Evolutionary conservation across 2,329 filamentous ascomycete species (phyloP).

Genomic region (Fusarium cyanostomum): DNA sequence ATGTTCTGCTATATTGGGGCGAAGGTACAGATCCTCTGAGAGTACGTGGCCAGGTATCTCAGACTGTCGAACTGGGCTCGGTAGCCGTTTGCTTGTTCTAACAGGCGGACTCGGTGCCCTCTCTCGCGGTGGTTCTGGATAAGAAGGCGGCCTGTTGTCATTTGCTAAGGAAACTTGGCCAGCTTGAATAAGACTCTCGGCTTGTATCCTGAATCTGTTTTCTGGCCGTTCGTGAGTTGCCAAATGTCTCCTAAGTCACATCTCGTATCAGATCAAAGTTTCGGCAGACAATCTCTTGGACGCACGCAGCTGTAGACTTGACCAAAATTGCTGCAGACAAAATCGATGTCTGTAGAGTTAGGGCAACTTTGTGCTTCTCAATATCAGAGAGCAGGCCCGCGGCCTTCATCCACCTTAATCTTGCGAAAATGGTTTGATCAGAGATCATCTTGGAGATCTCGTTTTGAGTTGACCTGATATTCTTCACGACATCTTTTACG

Average conservation of each 20-base stretch:
- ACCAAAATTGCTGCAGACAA: constrained; percentile 21
- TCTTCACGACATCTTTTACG: constrained; percentile 5
- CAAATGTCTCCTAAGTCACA: background rate
- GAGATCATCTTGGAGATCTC: background rate
- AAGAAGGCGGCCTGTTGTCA: background rate
- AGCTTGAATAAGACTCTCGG: constrained; percentile 23
- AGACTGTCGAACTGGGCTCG: constrained; percentile 16
- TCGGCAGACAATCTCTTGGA: background rate
- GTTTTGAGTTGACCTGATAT: constrained; percentile 9
- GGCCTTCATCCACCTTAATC: constrained; percentile 12
- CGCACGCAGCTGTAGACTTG: constrained; percentile 5
- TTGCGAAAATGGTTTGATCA: background rate
- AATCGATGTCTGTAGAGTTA: constrained; percentile 20
- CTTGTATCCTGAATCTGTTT: constrained; percentile 25
- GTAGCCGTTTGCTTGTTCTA: constrained; percentile 12
- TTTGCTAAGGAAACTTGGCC: constrained; percentile 23
- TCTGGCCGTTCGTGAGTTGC: background rate
- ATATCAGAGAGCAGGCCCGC: constrained; percentile 19
- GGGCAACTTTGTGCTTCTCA: constrained; percentile 20
- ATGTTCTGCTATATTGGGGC: background rate
- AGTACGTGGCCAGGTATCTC: constrained; percentile 13
- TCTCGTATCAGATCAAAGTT: background rate
- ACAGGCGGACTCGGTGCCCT: constrained; percentile 26
- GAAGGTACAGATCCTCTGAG: constrained; percentile 11
- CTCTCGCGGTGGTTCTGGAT: background rate